Conservation (phyloP, 2,329 filamentous ascomycete genomes). For the Ploettnerulaceae sp. region DNA sequence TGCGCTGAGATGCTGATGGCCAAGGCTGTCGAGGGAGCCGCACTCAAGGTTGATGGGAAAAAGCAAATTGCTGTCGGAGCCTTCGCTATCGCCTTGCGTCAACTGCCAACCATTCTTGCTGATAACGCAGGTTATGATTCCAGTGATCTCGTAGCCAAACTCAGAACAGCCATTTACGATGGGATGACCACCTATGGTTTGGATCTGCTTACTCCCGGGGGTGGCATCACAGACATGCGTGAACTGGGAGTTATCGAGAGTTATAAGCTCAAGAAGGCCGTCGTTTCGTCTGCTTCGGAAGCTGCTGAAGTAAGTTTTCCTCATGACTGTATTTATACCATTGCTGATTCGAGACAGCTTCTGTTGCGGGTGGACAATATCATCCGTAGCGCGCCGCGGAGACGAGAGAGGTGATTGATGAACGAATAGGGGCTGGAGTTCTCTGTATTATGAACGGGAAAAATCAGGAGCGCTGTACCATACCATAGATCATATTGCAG, state of each 20-base stretch:
- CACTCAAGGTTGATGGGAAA: conserved; percentile 93
- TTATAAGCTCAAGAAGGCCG: conserved; percentile 98
- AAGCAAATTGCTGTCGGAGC: conserved; percentile 88
- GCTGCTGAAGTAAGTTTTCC: conserved; percentile 77
- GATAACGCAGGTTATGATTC: conserved; percentile 97
- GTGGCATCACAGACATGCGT: conserved; percentile 92
- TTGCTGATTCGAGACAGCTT: conserved; percentile 50
- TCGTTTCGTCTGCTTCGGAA: conserved; percentile 92
- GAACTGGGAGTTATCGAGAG: conserved; percentile 94
- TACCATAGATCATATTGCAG: conserved; percentile 35
- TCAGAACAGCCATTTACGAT: conserved; percentile 92
- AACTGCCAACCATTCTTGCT: conserved; percentile 92
- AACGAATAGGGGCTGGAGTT: conserved; percentile 17
- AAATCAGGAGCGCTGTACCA: conserved; percentile 32
- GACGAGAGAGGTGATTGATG: conserved; percentile 65
- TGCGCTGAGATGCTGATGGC: conserved; percentile 99
- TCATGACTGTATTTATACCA: conserved; percentile 6
- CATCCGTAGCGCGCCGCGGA: conserved; percentile 85
- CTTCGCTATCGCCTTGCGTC: conserved; percentile 83
- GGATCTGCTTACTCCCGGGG: conserved; percentile 82
- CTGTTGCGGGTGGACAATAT: conserved; percentile 96
- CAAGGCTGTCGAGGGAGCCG: conserved; percentile 90
- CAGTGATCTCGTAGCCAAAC: conserved; percentile 83
- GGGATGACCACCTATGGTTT: conserved; percentile 89
- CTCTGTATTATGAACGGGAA: conserved; percentile 32